Base-by-base conservation (phyloP, 2,329 filamentous ascomycete species). In the Fusarium anguioides region DNA sequence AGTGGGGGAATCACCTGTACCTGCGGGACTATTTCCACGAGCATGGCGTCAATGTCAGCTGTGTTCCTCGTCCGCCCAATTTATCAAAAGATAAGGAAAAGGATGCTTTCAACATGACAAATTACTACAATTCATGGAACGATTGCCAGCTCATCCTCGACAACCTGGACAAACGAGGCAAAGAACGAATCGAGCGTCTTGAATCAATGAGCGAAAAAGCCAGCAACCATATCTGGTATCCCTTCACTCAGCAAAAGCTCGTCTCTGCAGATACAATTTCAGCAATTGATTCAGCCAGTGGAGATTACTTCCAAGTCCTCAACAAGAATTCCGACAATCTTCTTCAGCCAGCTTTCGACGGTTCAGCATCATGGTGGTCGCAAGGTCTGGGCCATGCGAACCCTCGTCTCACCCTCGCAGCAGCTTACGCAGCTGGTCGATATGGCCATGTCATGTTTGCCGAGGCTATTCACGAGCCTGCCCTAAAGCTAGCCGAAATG, bases 401-500 rank as follows among this genome's bases (percentile, higher is more conserved):
- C 69, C 86, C 92, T 0, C 80, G 83, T 1, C 81, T 96, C 2
- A 86, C 91, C 0, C 84, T 96, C 3, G 88, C 91, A 1, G 92
- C 92, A 3, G 91, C 93, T 0, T 90, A 96, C 73, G 92, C 93
- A 1, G 91, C 93, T 3, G 92, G 93, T 9, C 85, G 92, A 26
- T 96, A 96, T 72, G 93, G 93, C 0, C 93, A 96, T 76, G 91
- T 96, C 68, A 96, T 96, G 91, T 96, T 96, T 72, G 91, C 92
- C 0, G 89, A 89, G 10, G 88, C 90, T 0, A 85, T 94, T n/a
- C 92, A 96, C 69, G 86, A 93, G 70, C 93, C 93, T 0, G 93
- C 91, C 0, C 78, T 96, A 0, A 81, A 83, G 8, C 82, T 96
- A 1, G 90, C 92, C 0, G 85, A 92, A 73, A 81, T 80, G 0